Conservation (phyloP, 495 filamentous ascomycete species). For the Aspergillus sparsus region DNA sequence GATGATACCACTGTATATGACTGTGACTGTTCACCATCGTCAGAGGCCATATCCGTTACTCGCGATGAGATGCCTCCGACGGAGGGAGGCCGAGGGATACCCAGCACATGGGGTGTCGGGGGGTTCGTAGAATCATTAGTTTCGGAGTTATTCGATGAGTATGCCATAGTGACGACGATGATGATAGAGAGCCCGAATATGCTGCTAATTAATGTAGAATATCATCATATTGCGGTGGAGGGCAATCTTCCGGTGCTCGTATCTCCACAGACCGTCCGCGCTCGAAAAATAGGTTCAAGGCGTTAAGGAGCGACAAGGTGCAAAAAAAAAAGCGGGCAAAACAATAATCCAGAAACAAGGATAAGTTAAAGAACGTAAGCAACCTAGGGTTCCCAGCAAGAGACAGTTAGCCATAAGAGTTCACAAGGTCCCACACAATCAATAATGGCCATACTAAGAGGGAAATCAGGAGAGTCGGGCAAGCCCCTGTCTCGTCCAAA, state of each 20-base stretch:
- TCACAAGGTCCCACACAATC: neutral
- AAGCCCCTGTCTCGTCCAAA: conserved; percentile 11
- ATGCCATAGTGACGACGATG: conserved; percentile 27
- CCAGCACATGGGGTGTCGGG: conserved; percentile 37
- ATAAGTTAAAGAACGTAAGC: conserved; percentile 23
- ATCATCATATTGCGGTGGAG: conserved; percentile 24
- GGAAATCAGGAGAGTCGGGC: conserved; percentile 11
- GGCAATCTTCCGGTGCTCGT: no score
- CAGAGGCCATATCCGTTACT: conserved; percentile 73
- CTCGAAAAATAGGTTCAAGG: neutral
- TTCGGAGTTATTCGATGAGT: conserved; percentile 30
- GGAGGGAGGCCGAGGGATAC: conserved; percentile 48
- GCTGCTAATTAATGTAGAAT: conserved; percentile 21
- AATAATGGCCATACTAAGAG: neutral
- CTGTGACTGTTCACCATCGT: conserved; percentile 50
- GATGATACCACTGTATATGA: conserved; percentile 42
- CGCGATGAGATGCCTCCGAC: conserved; percentile 74
- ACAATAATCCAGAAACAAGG: conserved; percentile 5
- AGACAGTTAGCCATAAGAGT: conserved; percentile 11
- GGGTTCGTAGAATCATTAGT: conserved; percentile 31
- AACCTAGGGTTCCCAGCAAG: conserved; percentile 14
- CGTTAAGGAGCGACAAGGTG: conserved; percentile 23
- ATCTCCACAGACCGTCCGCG: no score
- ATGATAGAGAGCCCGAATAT: neutral
- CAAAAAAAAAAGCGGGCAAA: conserved; percentile 12